Evolutionary conservation across 257 asterid species (phyloP).

Genomic region (Penstemon barbatus): DNA sequence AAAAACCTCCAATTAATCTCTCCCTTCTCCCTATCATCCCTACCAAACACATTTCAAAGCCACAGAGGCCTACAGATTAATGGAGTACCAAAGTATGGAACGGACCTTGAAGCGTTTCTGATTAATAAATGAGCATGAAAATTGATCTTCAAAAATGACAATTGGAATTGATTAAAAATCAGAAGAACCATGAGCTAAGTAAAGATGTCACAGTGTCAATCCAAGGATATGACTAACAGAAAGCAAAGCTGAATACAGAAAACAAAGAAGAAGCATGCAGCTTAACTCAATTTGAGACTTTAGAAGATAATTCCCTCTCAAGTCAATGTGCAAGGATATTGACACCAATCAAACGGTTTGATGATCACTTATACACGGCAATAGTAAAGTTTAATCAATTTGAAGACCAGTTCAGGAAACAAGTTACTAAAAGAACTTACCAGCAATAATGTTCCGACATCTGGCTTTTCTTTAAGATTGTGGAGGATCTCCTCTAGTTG

Average conservation of each 20-base stretch:
- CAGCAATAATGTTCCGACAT: slow-evolving; percentile 79
- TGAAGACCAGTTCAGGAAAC: slow-evolving; percentile 22
- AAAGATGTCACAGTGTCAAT: slow-evolving; percentile 1
- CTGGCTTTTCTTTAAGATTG: slow-evolving; percentile 93
- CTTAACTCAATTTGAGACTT: slow-evolving; percentile 1
- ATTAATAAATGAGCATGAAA: slow-evolving; percentile 6
- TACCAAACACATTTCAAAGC: neutral
- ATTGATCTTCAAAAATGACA: neutral
- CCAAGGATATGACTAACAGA: slow-evolving; percentile 11
- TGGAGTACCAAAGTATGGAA: slow-evolving; percentile 14
- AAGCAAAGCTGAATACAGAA: slow-evolving; percentile 22
- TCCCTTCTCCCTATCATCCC: neutral
- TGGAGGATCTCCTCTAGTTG: slow-evolving; percentile 89
- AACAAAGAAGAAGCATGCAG: slow-evolving; percentile 15
- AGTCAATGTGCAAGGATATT: slow-evolving; percentile 1
- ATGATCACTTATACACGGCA: slow-evolving; percentile 11
- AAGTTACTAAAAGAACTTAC: slow-evolving; percentile 41
- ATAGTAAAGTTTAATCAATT: slow-evolving; percentile 18
- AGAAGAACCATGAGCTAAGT: slow-evolving; percentile 1
- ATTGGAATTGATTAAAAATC: neutral
- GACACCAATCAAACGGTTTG: slow-evolving; percentile 18
- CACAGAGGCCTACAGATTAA: slow-evolving; percentile 12
- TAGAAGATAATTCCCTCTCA: slow-evolving; percentile 20
- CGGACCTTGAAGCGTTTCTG: neutral
- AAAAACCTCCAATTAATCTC: neutral